A percentile compares a stretch with the other conserved stretches of the same genome.
Conservation (phyloP, 352 stramenopile species). For the Globisporangium alternatum region DNA sequence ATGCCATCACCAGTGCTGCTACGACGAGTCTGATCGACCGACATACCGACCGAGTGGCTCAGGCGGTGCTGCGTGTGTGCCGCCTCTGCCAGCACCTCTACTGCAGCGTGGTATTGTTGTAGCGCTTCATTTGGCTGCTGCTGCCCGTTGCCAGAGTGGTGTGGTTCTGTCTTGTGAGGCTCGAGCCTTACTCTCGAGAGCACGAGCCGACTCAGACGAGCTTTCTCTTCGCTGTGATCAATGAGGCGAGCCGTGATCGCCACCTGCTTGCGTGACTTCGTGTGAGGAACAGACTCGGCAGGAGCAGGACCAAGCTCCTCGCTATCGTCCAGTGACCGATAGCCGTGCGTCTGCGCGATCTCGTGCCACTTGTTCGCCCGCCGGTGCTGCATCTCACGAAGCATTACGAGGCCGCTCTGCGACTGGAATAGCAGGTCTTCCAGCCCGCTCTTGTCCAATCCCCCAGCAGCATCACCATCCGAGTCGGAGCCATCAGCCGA, state of each 20-base stretch:
- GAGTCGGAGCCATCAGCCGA: slow-evolving; percentile 2
- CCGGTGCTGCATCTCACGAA: slow-evolving; percentile 36
- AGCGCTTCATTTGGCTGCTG: background rate
- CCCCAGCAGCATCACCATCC: background rate
- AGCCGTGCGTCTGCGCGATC: slow-evolving; percentile 27
- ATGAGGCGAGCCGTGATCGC: slow-evolving; percentile 9
- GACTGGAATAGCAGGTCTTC: slow-evolving; percentile 51
- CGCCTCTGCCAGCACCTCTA: slow-evolving; percentile 20
- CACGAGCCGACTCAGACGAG: slow-evolving; percentile 5
- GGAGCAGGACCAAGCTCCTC: background rate
- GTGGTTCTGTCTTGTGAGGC: background rate
- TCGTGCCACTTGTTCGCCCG: slow-evolving; percentile 38
- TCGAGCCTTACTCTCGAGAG: background rate
- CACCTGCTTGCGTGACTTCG: background rate
- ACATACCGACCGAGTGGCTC: slow-evolving; percentile 6
- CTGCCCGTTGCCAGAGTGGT: no score
- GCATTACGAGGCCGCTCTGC: slow-evolving; percentile 47
- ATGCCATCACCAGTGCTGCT: no score
- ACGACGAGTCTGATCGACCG: background rate
- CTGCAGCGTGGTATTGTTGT: slow-evolving; percentile 7
- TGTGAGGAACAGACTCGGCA: background rate
- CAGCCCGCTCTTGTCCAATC: slow-evolving; percentile 18
- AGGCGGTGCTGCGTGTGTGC: slow-evolving; percentile 29
- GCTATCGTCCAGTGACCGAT: background rate
- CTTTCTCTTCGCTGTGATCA: background rate